Conservation (phyloP, 768 basidiomycete genomes). For the Mycena kentingensis region DNA sequence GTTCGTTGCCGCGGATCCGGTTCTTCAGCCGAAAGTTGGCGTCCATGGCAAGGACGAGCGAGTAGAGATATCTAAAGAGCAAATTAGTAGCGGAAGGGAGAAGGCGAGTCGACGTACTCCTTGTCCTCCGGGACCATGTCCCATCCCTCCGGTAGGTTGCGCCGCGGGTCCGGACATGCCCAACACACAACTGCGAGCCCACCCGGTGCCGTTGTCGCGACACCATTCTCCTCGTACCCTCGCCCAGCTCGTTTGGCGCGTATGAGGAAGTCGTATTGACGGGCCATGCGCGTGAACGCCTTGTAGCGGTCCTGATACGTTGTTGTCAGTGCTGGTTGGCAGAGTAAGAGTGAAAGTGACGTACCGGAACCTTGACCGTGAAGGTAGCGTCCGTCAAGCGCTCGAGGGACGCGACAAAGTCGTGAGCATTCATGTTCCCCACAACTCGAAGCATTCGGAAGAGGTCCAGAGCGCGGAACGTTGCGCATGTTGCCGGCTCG, state of each 20-base stretch:
- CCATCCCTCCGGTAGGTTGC: conserved; percentile 22
- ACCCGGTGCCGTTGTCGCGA: neutral
- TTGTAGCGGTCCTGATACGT: conserved; percentile 1
- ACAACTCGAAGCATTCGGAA: conserved; percentile 14
- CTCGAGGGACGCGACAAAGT: neutral
- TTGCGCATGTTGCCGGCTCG: conserved; percentile 9
- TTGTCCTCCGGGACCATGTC: neutral
- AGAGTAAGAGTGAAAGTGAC: neutral
- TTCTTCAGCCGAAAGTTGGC: conserved; percentile 23
- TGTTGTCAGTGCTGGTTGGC: neutral
- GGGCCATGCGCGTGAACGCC: neutral
- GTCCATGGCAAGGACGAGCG: conserved; percentile 11
- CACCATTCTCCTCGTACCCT: conserved; percentile 5
- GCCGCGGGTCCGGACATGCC: conserved; percentile 18
- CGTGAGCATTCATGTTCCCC: neutral
- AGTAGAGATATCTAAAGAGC: conserved; percentile 5
- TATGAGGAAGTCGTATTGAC: neutral
- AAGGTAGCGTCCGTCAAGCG: neutral
- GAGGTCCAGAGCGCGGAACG: conserved; percentile 3
- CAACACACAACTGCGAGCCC: conserved; percentile 23
- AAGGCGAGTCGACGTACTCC: neutral
- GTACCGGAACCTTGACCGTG: neutral
- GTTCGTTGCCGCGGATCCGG: neutral
- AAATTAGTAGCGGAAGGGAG: neutral
- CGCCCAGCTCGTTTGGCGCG: conserved; percentile 5